Conservation (phyloP, 2,329 filamentous ascomycete species). For the Macrophomina pseudophaseolina region DNA sequence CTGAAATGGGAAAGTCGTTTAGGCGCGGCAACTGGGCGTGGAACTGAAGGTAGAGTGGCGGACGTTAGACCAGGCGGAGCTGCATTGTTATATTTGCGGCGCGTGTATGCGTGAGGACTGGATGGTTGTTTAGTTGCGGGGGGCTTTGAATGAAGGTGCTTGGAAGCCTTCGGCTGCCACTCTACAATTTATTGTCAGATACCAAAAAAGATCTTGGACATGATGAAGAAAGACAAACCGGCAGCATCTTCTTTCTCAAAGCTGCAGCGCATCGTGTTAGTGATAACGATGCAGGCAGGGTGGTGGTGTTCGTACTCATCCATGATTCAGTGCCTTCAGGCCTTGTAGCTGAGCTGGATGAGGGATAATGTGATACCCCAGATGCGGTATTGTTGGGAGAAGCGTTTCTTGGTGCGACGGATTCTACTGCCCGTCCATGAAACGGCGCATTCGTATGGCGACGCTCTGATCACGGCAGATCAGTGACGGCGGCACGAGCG, state of each 20-base stretch:
- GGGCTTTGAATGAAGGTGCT: no score
- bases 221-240: neutral
- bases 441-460: no score
- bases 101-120: neutral
- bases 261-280: neutral
- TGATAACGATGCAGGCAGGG: neutral
- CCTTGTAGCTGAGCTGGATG: neutral
- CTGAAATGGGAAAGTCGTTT: no score
- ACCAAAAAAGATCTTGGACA: neutral
- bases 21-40: neutral
- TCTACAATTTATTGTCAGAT: neutral
- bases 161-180: neutral
- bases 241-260: conserved; percentile 8
- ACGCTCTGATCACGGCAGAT: neutral
- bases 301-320: neutral
- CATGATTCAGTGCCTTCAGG: neutral
- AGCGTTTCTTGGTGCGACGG: no score
- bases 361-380: neutral
- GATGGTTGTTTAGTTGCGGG: neutral
- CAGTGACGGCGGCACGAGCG: neutral
- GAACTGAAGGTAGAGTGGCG: neutral
- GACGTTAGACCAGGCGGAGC: no score
- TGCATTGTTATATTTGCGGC: neutral
- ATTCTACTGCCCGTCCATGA: no score
- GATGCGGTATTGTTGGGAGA: no score